phyloP scores from a whole-genome alignment of 176 grass and related monocot genomes.

The Avena insularis region DNA sequence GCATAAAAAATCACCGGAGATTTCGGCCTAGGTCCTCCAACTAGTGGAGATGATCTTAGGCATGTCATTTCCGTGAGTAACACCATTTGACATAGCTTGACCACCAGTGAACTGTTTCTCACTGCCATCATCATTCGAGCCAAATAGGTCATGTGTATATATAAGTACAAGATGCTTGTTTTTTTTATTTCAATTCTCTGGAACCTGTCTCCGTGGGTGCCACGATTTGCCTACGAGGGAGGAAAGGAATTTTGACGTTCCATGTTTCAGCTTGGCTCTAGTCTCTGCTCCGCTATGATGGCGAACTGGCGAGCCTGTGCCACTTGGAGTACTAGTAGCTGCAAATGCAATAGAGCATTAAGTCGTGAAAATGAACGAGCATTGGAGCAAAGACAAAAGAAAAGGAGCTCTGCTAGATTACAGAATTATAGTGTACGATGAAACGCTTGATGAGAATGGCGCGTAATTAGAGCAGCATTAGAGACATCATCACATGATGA shows the following conservation, averaged over 20 bases:
- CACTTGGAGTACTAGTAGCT: too few relatives aligned
- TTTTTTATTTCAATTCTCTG: background rate
- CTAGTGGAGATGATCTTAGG: too few relatives aligned
- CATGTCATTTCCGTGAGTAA: too few relatives aligned
- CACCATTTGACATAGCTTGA: too few relatives aligned
- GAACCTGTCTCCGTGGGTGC: background rate
- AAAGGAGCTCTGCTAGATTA: background rate
- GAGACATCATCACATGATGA: slow-evolving; percentile 46
- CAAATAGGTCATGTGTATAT: too few relatives aligned
- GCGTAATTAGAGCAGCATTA: background rate
- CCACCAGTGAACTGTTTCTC: too few relatives aligned
- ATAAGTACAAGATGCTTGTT: background rate
- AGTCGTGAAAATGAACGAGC: background rate
- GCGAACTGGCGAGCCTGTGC: too few relatives aligned
- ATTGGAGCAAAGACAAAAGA: background rate
- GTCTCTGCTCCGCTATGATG: too few relatives aligned
- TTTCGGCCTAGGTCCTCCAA: too few relatives aligned
- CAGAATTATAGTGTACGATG: background rate
- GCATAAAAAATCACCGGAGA: too few relatives aligned
- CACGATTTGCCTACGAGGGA: slow-evolving; percentile 29
- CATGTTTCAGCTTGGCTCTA: slow-evolving; percentile 14
- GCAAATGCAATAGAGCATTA: background rate
- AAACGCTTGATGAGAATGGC: background rate
- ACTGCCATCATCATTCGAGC: too few relatives aligned
- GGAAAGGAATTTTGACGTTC: slow-evolving; percentile 11